Conservation (phyloP, 2,329 filamentous ascomycete genomes). For the Penicillium sp. region DNA sequence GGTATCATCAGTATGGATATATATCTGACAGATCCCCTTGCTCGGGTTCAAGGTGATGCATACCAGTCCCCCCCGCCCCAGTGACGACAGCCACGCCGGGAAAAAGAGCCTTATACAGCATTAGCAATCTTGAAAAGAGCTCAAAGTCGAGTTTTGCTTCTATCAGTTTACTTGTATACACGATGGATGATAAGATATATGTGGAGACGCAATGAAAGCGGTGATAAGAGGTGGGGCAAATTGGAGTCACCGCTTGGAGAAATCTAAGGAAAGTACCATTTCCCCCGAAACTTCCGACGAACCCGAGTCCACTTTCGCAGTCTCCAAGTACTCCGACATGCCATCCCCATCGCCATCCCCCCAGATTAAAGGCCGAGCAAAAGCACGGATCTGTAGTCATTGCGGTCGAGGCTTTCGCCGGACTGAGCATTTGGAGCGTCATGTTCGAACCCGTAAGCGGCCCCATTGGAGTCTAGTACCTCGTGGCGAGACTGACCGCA, state of each 20-base stretch:
- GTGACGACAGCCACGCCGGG: conserved; percentile 51
- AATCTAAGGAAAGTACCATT: neutral
- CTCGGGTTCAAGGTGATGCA: neutral
- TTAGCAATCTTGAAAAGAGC: neutral
- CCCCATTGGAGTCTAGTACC: conserved; percentile 8
- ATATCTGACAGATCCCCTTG: neutral
- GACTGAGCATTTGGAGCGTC: conserved; percentile 38
- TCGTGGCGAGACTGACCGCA: conserved; percentile 10
- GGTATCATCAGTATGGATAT: neutral
- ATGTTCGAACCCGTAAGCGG: conserved; percentile 36
- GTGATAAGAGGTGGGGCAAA: neutral
- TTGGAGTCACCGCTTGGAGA: conserved; percentile 25
- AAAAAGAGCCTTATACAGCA: conserved; percentile 26
- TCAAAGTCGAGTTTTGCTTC: neutral
- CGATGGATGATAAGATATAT: neutral
- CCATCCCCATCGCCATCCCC: conserved; percentile 29
- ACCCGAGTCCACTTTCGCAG: conserved; percentile 12
- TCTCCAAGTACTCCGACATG: conserved; percentile 33
- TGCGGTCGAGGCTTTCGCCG: conserved; percentile 36
- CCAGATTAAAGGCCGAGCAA: conserved; percentile 29
- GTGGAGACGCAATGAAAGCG: neutral
- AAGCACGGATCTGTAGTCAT: conserved; percentile 34
- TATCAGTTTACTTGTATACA: no score
- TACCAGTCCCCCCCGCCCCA: conserved; percentile 51
- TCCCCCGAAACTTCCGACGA: conserved; percentile 1